These are phyloP conservation scores for Neofusicoccum sp. DNA, from an alignment of 2,329 filamentous ascomycete species.

Conservation along the genomic window DNA sequence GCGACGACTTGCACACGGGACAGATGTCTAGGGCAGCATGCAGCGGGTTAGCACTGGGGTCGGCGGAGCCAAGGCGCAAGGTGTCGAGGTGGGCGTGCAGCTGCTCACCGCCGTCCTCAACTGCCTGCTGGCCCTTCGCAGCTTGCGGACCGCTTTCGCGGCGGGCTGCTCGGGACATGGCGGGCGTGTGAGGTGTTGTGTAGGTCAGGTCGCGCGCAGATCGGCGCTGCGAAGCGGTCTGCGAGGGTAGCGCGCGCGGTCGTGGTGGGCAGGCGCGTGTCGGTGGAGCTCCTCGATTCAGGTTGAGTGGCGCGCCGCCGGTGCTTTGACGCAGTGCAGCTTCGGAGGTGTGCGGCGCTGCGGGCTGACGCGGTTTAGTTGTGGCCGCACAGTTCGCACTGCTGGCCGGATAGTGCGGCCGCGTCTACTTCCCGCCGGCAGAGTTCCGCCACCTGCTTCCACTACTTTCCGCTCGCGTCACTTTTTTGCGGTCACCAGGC, in stretches of 20 bases:
- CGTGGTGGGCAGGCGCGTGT: conserved; percentile 3
- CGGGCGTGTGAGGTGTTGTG: conserved; percentile 20
- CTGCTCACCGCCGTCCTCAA: conserved; percentile 42
- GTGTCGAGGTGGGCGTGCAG: conserved; percentile 14
- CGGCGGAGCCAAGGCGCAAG: conserved; percentile 25
- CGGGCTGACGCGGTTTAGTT: neutral
- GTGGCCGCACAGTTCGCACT: neutral
- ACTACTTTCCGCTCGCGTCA: conserved; percentile 14
- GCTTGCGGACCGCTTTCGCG: conserved; percentile 32
- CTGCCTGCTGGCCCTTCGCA: conserved; percentile 29
- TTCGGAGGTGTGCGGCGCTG: conserved; percentile 11
- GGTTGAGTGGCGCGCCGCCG: neutral
- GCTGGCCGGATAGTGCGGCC: neutral
- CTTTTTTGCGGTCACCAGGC: conserved; percentile 4
- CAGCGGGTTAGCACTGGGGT: conserved; percentile 16
- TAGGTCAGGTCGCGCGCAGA: conserved; percentile 13
- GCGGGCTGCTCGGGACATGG: conserved; percentile 38
- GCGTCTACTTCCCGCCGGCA: neutral
- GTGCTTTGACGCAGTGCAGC: neutral
- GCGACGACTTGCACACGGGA: conserved; percentile 94
- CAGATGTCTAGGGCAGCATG: conserved; percentile 68
- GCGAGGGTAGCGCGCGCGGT: conserved; percentile 1
- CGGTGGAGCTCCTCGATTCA: conserved; percentile 17
- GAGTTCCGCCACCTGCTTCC: neutral
- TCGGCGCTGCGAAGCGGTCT: conserved; percentile 19